Conservation (phyloP, 805 yeast genomes). For the Metschnikowia similis region DNA sequence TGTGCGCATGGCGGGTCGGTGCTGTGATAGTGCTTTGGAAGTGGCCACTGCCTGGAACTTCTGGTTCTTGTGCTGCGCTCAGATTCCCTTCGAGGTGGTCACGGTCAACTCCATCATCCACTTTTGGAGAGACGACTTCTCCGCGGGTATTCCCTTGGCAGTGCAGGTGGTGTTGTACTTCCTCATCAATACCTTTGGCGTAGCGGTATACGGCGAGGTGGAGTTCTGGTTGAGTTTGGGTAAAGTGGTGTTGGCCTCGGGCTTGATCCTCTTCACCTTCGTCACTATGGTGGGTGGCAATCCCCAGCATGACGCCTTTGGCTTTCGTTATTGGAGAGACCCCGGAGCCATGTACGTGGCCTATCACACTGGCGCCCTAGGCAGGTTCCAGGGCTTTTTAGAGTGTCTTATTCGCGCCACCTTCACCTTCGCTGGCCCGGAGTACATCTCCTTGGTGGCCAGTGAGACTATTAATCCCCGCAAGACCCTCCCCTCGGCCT, state of each 20-base stretch:
- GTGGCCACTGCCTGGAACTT: conserved; percentile 78
- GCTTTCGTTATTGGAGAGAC: conserved; percentile 18
- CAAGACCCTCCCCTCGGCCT: conserved; percentile 70
- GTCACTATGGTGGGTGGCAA: conserved; percentile 21
- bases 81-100: conserved; percentile 79
- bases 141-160: conserved; percentile 64
- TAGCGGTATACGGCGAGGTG: conserved; percentile 50
- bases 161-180: conserved; percentile 64
- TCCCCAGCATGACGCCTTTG: conserved; percentile 19
- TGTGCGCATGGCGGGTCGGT: conserved; percentile 67
- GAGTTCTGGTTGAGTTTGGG: conserved; percentile 45
- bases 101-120: conserved; percentile 76
- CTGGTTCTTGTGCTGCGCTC: conserved; percentile 69
- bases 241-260: conserved; percentile 26
- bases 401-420: conserved; percentile 67
- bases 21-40: conserved; percentile 72
- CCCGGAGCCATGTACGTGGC: conserved; percentile 19
- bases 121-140: conserved; percentile 74
- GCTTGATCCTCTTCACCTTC: conserved; percentile 17
- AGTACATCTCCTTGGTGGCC: conserved; percentile 78
- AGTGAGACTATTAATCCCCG: conserved; percentile 76
- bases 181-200: conserved; percentile 45
- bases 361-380: conserved; percentile 45
- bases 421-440: conserved; percentile 84
- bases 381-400: conserved; percentile 69